These are phyloP conservation scores for Tetracladium maxilliforme DNA, from an alignment of 2,329 filamentous ascomycete species.

Conservation along the genomic window DNA sequence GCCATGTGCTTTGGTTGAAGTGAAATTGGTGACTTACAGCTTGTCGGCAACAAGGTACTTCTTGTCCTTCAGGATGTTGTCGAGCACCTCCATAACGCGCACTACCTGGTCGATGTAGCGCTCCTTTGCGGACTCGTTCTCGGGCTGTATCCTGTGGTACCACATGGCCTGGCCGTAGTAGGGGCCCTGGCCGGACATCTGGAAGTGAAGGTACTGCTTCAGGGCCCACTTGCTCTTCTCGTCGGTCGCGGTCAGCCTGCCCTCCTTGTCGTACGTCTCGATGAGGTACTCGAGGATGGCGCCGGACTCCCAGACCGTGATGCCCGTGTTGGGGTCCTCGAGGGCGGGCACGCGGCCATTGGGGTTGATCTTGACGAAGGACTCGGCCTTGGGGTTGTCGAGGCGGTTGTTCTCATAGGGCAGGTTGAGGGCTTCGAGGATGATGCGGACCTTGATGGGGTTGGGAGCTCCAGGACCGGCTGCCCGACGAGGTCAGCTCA, in stretches of 20 bases:
- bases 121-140: conserved; percentile 24
- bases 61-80: conserved; percentile 18
- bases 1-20: neutral
- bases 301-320: conserved; percentile 27
- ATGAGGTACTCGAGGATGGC: conserved; percentile 28
- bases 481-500: no score
- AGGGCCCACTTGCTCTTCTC: conserved; percentile 14
- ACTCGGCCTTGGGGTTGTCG: conserved; percentile 19
- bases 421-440: conserved; percentile 10
- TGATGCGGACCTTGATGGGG: conserved; percentile 10
- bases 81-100: conserved; percentile 25
- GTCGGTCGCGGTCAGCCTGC: conserved; percentile 16
- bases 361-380: conserved; percentile 17
- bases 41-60: conserved; percentile 22
- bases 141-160: conserved; percentile 17
- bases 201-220: conserved; percentile 23
- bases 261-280: conserved; percentile 22
- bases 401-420: conserved; percentile 12
- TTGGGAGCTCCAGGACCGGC: no score
- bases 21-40: conserved; percentile 3
- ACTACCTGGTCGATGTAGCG: conserved; percentile 27
- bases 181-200: conserved; percentile 20
- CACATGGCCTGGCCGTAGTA: conserved; percentile 22
- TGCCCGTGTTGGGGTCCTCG: conserved; percentile 22
- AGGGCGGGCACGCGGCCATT: conserved; percentile 15